These are phyloP conservation scores for Saccharomyces hybrid DNA, from an alignment of 1,139 yeast genomes.

Conservation along the genomic window DNA sequence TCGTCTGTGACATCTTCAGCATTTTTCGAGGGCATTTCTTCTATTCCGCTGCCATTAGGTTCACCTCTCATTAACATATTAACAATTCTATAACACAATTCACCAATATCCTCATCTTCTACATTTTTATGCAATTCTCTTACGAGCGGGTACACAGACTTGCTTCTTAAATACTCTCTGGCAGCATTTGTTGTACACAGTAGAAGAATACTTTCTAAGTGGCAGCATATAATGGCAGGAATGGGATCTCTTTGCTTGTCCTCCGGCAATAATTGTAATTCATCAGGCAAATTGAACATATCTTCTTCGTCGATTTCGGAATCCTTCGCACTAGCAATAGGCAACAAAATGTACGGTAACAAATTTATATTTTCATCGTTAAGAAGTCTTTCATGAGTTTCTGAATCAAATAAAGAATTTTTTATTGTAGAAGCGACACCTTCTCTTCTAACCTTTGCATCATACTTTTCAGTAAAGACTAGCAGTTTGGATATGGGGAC, in stretches of 20 bases:
- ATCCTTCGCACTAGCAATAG: conserved; percentile 75
- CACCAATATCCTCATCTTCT: conserved; percentile 60
- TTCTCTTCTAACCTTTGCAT: conserved; percentile 72
- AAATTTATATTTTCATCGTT: conserved; percentile 60
- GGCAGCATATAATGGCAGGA: conserved; percentile 43
- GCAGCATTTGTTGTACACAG: conserved; percentile 67
- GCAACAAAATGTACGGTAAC: conserved; percentile 73
- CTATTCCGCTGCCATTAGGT: conserved; percentile 45
- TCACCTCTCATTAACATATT: conserved; percentile 92
- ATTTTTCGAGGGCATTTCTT: conserved; percentile 42
- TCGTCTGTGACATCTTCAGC: conserved; percentile 30
- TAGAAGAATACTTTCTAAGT: conserved; percentile 43
- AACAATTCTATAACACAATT: conserved; percentile 66
- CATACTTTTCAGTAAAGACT: conserved; percentile 77
- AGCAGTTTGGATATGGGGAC: conserved; percentile 77
- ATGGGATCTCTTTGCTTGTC: conserved; percentile 75
- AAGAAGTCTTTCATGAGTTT: conserved; percentile 54
- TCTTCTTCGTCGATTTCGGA: conserved; percentile 70
- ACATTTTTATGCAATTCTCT: conserved; percentile 74
- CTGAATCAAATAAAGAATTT: conserved; percentile 76
- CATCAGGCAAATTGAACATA: conserved; percentile 81
- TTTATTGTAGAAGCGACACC: conserved; percentile 93
- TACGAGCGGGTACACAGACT: conserved; percentile 74
- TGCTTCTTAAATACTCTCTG: conserved; percentile 68
- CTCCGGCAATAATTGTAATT: conserved; percentile 68